Base-by-base conservation (phyloP, 2,329 filamentous ascomycete genomes). In the Xylariomycetidae sp. region DNA sequence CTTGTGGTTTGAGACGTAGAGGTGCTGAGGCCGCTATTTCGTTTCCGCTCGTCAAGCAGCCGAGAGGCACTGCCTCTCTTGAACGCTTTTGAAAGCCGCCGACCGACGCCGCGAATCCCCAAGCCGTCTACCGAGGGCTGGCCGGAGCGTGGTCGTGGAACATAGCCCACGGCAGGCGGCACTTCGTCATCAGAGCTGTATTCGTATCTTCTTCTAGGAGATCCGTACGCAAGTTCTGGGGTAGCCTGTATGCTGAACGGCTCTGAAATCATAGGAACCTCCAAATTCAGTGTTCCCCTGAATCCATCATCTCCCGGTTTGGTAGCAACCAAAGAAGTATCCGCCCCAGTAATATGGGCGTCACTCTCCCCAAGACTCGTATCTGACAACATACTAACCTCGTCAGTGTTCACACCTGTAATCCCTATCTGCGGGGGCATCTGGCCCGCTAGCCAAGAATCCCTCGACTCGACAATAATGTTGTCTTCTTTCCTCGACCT, bases 191-290 rank as follows among this genome's bases (percentile, higher is more conserved):
- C 48, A 9, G 50, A 50, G 16, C 42, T 36, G 16, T 47, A 41
- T 9, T 51, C 45, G 25, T 50, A 46, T 25, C 31, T 49, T n/a
- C 40, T 49, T n/a, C 40, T 35, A 3, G 27, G 33, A 16, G 35
- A 28, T 5, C 30, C 42, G 23, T 58, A 58, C 2, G 53, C 54
- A 27, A 51, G 39, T 16, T 56, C 54, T 6, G 55, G 55, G 12
- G 53, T 57, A 7, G 41, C 42, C 20, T 57, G 55, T 42, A 57
- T 54, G 32, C 55, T 58, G 19, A 49, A 55, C 2, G 53, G 49
- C 36, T 50, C 51, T 16, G 42, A 18, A 11, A 38, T 29, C 9
- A 27, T 37, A 3, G 53, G 53, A 12, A 54, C 41, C 10, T 49
- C 40, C 3, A 55, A 28, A 4, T n/a, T 25, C 13, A 29, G 31